Evolutionary conservation across 1,139 yeast species (phyloP).

Genomic region (Saccharomycopsis crataegensis): DNA sequence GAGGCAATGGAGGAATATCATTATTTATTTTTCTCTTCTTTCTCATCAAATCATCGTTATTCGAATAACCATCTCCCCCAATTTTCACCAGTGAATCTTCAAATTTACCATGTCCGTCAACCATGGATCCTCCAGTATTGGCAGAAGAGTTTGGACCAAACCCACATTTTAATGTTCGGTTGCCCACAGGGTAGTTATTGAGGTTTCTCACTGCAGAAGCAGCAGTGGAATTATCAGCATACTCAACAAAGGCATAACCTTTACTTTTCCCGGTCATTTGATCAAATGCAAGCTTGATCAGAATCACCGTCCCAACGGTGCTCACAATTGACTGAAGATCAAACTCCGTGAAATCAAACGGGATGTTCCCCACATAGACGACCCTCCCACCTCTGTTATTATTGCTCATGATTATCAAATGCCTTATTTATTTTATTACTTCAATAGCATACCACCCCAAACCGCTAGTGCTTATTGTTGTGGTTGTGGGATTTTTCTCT

Average conservation of each 20-base stretch:
- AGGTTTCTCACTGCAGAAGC: conserved; percentile 86
- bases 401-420: neutral
- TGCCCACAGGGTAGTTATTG: conserved; percentile 72
- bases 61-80: neutral
- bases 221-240: conserved; percentile 68
- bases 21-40: conserved; percentile 16
- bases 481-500: neutral
- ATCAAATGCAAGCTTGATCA: conserved; percentile 72
- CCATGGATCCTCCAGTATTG: neutral
- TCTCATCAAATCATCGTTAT: conserved; percentile 5
- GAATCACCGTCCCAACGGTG: conserved; percentile 82
- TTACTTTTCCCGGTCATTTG: conserved; percentile 85
- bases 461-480: neutral
- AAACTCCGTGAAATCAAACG: conserved; percentile 79
- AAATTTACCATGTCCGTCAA: neutral
- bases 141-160: conserved; percentile 36
- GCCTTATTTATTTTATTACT: neutral
- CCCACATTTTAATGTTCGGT: conserved; percentile 65
- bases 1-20: conserved; percentile 36
- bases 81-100: neutral
- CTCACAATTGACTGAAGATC: conserved; percentile 74
- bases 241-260: conserved; percentile 86
- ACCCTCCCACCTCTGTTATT: conserved; percentile 28
- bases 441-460: neutral
- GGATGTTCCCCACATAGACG: conserved; percentile 59